Conservation (phyloP, 2,329 filamentous ascomycete genomes). For the Trichoderma aggressivum region DNA sequence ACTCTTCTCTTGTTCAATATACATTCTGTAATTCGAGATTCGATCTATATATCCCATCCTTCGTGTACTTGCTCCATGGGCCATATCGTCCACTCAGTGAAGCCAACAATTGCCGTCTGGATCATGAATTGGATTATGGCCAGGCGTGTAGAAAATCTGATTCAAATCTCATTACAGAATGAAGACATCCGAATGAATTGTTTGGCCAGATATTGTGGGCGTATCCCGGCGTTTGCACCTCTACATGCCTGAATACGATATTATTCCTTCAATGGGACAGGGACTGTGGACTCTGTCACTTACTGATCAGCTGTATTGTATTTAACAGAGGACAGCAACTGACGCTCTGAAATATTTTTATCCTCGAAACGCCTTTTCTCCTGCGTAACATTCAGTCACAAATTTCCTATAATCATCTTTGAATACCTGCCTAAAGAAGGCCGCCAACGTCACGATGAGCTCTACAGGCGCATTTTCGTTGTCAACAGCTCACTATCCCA, state of each 20-base stretch:
- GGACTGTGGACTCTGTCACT: background rate
- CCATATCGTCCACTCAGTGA: background rate
- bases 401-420: background rate
- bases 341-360: background rate
- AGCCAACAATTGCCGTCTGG: background rate
- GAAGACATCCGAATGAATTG: background rate
- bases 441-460: no score
- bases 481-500: background rate
- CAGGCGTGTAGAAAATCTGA: background rate
- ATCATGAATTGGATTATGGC: background rate
- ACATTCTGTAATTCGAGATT: background rate
- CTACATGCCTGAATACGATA: background rate
- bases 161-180: background rate
- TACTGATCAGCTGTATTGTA: background rate
- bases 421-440: no score
- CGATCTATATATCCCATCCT: background rate
- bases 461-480: no score
- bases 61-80: background rate
- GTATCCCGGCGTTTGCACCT: background rate
- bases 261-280: background rate
- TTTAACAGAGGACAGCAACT: background rate
- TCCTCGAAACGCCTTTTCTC: background rate
- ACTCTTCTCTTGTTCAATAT: background rate
- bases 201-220: background rate
- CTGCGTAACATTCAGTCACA: background rate